Percentiles rank a stretch among this genome's conserved stretches.
Evolutionary conservation across 805 yeast genomes (phyloP).

Genomic region (Dipodascus albidus): DNA sequence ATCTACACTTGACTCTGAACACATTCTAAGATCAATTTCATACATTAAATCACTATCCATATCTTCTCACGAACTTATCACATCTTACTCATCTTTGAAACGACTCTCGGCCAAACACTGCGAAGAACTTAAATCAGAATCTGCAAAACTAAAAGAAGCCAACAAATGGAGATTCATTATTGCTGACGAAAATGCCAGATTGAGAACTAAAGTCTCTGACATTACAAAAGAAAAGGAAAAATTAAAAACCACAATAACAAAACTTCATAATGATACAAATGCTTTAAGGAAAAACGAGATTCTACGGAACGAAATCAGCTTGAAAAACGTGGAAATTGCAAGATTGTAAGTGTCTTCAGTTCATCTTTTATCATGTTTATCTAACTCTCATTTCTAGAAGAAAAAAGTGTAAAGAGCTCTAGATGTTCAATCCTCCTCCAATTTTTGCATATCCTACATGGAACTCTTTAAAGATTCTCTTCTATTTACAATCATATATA

Average conservation of each 20-base stretch:
- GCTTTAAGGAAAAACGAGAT: neutral
- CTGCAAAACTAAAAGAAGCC: neutral
- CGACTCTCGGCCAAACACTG: neutral
- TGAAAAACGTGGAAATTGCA: neutral
- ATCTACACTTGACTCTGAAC: neutral
- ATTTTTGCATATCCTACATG: neutral
- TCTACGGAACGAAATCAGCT: neutral
- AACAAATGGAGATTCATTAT: neutral
- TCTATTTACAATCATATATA: too few relatives aligned
- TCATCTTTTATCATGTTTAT: neutral
- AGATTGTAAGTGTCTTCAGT: neutral
- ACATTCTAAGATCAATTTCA: neutral
- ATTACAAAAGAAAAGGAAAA: constrained; percentile 1
- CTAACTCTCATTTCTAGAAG: neutral
- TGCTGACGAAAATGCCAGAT: neutral
- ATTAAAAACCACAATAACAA: neutral
- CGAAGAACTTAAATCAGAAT: neutral
- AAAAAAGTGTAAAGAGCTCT: neutral
- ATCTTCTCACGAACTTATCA: neutral
- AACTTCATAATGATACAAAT: neutral
- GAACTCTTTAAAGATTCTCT: neutral
- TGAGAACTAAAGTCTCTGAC: neutral
- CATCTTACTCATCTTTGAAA: neutral
- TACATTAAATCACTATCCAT: neutral
- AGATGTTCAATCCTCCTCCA: neutral